A percentile compares a stretch with the other conserved stretches of the same genome.
Evolutionary conservation across 169 alveolate genomes (phyloP).

Genomic region (Plasmodium vivax): DNA sequence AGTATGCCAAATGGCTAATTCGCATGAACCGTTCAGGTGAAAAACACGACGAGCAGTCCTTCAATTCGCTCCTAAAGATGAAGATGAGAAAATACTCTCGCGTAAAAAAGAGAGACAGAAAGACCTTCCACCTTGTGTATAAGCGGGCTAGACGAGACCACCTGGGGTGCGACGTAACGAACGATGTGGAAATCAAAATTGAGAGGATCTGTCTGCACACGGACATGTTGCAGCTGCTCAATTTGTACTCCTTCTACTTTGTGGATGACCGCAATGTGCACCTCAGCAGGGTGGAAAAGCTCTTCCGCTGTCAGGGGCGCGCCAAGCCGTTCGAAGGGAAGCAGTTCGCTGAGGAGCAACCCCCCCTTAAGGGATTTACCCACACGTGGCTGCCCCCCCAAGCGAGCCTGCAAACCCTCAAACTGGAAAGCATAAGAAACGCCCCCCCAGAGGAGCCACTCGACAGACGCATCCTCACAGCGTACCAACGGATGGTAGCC

Average conservation of each 20-base stretch:
- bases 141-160: conserved; percentile 17
- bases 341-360: neutral
- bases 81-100: conserved; percentile 6
- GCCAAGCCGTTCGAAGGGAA: neutral
- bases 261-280: conserved; percentile 30
- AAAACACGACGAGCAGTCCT: neutral
- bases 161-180: conserved; percentile 5
- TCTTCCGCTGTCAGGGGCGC: neutral
- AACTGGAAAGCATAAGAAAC: conserved; percentile 2
- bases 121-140: conserved; percentile 15
- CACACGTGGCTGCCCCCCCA: neutral
- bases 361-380: no score
- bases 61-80: neutral
- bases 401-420: neutral
- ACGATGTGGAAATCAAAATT: conserved; percentile 14
- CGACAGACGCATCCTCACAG: neutral
- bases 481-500: conserved; percentile 8
- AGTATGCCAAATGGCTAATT: neutral
- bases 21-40: neutral
- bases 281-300: conserved; percentile 4
- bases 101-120: conserved; percentile 1
- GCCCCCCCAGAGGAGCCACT: neutral
- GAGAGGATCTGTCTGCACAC: conserved; percentile 2
- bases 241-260: conserved; percentile 50
- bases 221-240: conserved; percentile 21